Evolutionary conservation across 2,329 filamentous ascomycete genomes (phyloP), one percentile per base, ranked within the genome.

Genomic region (Pseudocercospora fuligena): DNA sequence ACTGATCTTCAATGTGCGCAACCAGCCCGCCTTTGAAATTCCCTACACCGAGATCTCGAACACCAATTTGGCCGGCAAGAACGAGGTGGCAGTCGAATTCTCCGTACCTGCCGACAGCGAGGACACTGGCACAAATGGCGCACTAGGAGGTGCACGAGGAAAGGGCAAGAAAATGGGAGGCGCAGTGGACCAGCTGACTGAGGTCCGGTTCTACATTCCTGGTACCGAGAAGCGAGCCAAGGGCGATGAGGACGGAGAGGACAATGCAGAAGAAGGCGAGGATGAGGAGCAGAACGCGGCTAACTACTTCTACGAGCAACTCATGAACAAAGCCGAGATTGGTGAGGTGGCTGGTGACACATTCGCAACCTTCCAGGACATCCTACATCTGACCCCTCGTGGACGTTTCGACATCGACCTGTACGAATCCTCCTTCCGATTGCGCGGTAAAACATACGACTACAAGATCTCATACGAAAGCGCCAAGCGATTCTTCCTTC

Each of bases 321-420:
- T 99, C 33, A 97, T 98, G 83, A 94, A 97, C 78, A 98, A 98
- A 86, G 95, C 95, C 31, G 94, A 99, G 82, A 99, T 99, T 82
- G 96, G 95, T 72, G 95, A 99, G 79, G 95, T 97, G 69, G 95
- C 95, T n/a, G 95, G 95, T 72, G 95, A 98, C 81, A 97, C 95
- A 31, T 97, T 95, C 80, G 95, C 95, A 71, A 97, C 94, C 43
- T 99, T 99, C 85, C 84, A 97, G 77, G 95, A 99, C 80, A 92
- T 98, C 68, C 85, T 99, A 61, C 96, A 99, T 83, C 91, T 99
- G 76, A 99, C 95, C 12, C 95, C 95, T 70, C 92, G 95, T 91
- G 96, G 95, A 79, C 94, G 95, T 73, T 99, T 99, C 86, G 95
- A 98, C 80, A 97, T 99, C 82, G 95, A 99, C 80, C 97, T 99